Conservation (phyloP, 2,329 filamentous ascomycete species). For the Verticillium albo-atrum region DNA sequence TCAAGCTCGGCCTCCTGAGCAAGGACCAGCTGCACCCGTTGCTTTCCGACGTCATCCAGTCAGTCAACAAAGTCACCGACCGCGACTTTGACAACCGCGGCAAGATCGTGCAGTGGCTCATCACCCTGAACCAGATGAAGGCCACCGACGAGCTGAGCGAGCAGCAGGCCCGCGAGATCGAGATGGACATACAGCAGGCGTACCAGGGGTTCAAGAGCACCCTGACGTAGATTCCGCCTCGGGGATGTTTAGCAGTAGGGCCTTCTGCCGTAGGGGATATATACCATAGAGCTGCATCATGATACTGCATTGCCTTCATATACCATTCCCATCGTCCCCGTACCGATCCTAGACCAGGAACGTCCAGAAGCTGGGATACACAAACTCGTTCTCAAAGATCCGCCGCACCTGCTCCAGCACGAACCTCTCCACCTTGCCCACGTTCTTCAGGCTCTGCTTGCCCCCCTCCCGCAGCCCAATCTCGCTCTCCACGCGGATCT, state of each 20-base stretch:
- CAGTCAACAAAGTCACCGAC: slow-evolving; percentile 94
- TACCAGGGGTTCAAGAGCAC: slow-evolving; percentile 91
- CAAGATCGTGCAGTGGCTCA: slow-evolving; percentile 98
- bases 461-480: slow-evolving; percentile 89
- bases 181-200: slow-evolving; percentile 89
- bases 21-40: slow-evolving; percentile 97
- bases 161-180: slow-evolving; percentile 81
- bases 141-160: slow-evolving; percentile 87
- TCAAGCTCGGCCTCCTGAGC: slow-evolving; percentile 85
- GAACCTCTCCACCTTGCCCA: slow-evolving; percentile 97
- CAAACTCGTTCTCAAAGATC: slow-evolving; percentile 98
- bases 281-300: too few species aligned
- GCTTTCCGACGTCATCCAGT: slow-evolving; percentile 92
- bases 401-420: slow-evolving; percentile 92
- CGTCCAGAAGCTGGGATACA: slow-evolving; percentile 98
- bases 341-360: slow-evolving; percentile 70
- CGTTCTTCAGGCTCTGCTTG: slow-evolving; percentile 95
- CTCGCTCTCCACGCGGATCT: slow-evolving; percentile 95
- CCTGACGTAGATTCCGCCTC: slow-evolving; percentile 51
- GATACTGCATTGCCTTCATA: neutral
- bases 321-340: too few species aligned
- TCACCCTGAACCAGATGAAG: slow-evolving; percentile 95
- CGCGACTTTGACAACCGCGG: slow-evolving; percentile 90
- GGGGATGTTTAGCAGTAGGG: neutral
- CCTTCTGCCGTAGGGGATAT: too few species aligned